These are phyloP conservation scores for Lipomyces spencermartinsiae DNA, from an alignment of 805 yeast species.

Conservation along the genomic window DNA sequence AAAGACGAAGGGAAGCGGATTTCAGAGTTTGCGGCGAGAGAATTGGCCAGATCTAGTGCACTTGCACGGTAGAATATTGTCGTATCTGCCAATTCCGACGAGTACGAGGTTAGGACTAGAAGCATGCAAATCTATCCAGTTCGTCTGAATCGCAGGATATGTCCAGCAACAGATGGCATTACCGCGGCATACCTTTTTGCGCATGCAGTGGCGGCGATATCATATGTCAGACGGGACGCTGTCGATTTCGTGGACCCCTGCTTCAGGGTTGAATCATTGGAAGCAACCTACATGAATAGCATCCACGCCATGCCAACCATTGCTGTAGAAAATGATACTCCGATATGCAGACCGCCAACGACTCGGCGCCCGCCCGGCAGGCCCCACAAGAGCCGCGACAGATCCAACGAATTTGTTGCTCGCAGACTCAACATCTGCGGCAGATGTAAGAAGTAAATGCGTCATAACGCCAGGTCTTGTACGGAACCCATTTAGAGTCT, in stretches of 20 bases:
- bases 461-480: not conserved
- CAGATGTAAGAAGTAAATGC: not conserved
- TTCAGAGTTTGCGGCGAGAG: not conserved
- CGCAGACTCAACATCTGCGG: not conserved
- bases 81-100: not conserved
- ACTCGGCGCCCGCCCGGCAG: not conserved
- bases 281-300: not conserved
- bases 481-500: not conserved
- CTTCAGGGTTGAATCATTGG: too few species aligned
- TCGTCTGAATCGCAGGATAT: too few species aligned
- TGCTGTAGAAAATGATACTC: not conserved
- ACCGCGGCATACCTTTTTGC: too few species aligned
- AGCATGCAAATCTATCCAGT: too few species aligned
- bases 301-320: not conserved
- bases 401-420: not conserved
- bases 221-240: too few species aligned
- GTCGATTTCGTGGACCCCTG: too few species aligned
- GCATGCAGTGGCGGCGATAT: too few species aligned
- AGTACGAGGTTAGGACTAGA: not conserved
- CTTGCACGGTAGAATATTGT: not conserved
- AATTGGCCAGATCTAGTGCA: not conserved
- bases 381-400: not conserved
- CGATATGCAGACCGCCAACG: not conserved
- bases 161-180: too few species aligned
- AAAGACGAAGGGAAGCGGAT: not conserved